Conservation (phyloP, 169 alveolate species). For the Theileria luwenshuni region DNA sequence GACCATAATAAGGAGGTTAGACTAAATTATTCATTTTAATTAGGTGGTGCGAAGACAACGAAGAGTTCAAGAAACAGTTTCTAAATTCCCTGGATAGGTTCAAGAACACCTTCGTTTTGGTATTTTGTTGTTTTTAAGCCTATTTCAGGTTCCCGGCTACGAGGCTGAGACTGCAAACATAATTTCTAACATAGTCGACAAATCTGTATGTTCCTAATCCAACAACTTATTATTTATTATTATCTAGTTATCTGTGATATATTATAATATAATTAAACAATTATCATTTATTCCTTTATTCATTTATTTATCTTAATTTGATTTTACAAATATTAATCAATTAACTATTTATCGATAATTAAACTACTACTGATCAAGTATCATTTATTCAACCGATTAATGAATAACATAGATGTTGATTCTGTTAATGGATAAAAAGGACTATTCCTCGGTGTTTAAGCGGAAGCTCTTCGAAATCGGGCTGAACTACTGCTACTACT, state of each 20-base stretch:
- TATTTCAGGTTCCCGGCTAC: constrained; percentile 59
- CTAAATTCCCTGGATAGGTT: constrained; percentile 23
- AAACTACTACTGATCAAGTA: too few species aligned
- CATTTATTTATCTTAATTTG: too few species aligned
- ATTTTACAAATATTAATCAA: neutral
- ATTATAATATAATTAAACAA: too few species aligned
- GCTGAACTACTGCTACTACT: constrained; percentile 36
- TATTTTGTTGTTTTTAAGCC: neutral
- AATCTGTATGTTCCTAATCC: too few species aligned
- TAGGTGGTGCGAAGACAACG: constrained; percentile 59
- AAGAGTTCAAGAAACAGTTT: constrained; percentile 21
- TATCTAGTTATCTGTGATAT: too few species aligned
- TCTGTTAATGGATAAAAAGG: constrained; percentile 27
- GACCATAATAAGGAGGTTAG: constrained; percentile 1
- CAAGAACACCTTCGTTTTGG: constrained; percentile 55
- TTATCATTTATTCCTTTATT: too few species aligned
- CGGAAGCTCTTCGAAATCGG: constrained; percentile 35
- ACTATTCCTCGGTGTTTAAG: constrained; percentile 28
- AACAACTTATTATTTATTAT: too few species aligned
- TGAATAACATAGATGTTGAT: neutral
- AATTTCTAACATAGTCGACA: constrained; percentile 42
- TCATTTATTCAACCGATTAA: too few species aligned
- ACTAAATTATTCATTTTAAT: too few species aligned
- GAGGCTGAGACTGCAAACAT: constrained; percentile 52
- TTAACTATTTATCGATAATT: neutral